Evolutionary conservation across 169 alveolate genomes (phyloP).

Genomic region (Plasmodium cynomolgi): DNA sequence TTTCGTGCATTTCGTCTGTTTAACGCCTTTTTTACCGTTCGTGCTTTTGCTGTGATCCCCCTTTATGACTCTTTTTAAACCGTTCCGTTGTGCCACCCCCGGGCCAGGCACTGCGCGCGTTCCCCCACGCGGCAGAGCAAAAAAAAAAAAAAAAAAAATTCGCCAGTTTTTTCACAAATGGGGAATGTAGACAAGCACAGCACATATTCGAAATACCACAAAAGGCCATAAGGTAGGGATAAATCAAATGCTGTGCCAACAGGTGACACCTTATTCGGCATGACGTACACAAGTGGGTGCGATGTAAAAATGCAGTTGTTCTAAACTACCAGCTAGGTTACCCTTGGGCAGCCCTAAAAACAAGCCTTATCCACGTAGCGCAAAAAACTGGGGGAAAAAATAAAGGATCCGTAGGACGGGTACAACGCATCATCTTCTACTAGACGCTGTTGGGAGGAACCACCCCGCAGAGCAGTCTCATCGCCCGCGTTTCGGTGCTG

Average conservation of each 20-base stretch:
- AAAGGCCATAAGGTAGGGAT: neutral
- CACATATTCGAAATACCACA: neutral
- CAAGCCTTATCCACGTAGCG: slow-evolving; percentile 55
- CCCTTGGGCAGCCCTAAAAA: slow-evolving; percentile 13
- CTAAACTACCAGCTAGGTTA: neutral
- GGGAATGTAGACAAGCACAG: neutral
- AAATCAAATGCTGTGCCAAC: neutral
- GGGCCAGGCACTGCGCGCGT: neutral
- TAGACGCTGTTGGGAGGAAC: neutral
- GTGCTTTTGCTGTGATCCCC: neutral
- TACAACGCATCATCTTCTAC: slow-evolving; percentile 38
- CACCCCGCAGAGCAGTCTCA: neutral
- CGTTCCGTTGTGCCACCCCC: neutral
- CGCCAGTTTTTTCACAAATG: neutral
- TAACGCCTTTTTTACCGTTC: neutral
- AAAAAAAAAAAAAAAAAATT: neutral
- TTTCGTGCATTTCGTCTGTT: neutral
- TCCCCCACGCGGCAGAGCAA: neutral
- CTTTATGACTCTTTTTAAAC: neutral
- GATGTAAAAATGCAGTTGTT: neutral
- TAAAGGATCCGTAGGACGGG: slow-evolving; percentile 69
- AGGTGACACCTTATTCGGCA: neutral
- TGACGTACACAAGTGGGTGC: neutral
- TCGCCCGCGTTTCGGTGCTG: neutral
- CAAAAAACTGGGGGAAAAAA: slow-evolving; percentile 51